These are phyloP conservation scores for Cyberlindnera mycetangii DNA, from an alignment of 805 yeast species.

Conservation along the genomic window DNA sequence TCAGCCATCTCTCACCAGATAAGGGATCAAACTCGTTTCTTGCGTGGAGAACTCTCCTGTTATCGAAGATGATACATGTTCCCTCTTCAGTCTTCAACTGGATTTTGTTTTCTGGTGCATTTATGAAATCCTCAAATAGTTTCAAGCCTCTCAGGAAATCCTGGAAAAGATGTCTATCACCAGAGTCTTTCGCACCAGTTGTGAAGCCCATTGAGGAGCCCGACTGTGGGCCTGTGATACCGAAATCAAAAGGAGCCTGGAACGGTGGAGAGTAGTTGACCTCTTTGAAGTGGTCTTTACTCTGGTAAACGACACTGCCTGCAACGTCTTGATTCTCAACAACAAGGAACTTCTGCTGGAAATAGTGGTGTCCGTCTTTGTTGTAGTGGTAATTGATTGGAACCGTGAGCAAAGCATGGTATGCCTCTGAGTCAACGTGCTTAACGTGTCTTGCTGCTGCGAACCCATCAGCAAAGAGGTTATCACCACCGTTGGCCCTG, in stretches of 20 bases:
- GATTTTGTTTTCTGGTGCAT: slow-evolving; percentile 51
- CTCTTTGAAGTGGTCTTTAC: slow-evolving; percentile 41
- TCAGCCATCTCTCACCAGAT: slow-evolving; percentile 61
- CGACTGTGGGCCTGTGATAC: slow-evolving; percentile 35
- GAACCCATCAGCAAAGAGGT: slow-evolving; percentile 66
- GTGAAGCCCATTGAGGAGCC: slow-evolving; percentile 22
- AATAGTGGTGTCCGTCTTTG: slow-evolving; percentile 59
- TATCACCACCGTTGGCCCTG: slow-evolving; percentile 61
- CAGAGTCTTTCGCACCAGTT: slow-evolving; percentile 36
- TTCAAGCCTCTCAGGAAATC: slow-evolving; percentile 58
- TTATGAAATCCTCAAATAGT: slow-evolving; percentile 57
- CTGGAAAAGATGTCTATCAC: slow-evolving; percentile 42
- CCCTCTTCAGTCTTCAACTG: slow-evolving; percentile 54
- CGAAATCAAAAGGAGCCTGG: slow-evolving; percentile 72
- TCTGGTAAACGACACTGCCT: slow-evolving; percentile 15
- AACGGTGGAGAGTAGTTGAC: slow-evolving; percentile 80
- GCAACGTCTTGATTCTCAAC: slow-evolving; percentile 45
- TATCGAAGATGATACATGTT: slow-evolving; percentile 65
- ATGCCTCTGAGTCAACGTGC: slow-evolving; percentile 57
- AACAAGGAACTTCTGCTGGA: slow-evolving; percentile 57
- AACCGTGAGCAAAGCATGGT: slow-evolving; percentile 54
- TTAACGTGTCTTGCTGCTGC: slow-evolving; percentile 57
- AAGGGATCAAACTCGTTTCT: slow-evolving; percentile 46
- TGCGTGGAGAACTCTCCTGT: slow-evolving; percentile 68
- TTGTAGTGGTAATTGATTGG: slow-evolving; percentile 71